Conservation (phyloP, 2,329 filamentous ascomycete genomes). For the Cladobotryum mycophilum region DNA sequence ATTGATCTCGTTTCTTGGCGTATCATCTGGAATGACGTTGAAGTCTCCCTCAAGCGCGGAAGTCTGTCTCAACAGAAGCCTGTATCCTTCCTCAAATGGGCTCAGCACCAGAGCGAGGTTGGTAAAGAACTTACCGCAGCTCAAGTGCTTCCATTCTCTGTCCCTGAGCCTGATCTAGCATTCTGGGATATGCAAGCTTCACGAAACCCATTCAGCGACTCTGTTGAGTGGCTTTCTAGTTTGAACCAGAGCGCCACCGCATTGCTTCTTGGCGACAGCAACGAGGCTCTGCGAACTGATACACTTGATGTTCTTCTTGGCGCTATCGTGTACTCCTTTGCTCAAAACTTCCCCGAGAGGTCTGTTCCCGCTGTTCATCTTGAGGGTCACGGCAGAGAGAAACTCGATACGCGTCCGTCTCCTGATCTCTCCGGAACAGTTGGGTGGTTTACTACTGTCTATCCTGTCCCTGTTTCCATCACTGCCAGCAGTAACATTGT, state of each 20-base stretch:
- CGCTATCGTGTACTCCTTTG: not conserved
- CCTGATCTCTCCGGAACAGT: not conserved
- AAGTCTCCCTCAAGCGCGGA: constrained; percentile 19
- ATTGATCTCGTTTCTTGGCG: constrained; percentile 44
- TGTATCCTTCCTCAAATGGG: too few relatives aligned
- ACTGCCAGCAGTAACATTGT: too few relatives aligned
- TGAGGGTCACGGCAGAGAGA: not conserved
- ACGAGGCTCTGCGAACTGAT: not conserved
- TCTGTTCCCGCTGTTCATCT: not conserved
- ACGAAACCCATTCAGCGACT: too few relatives aligned
- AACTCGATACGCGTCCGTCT: not conserved
- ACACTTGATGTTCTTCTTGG: not conserved
- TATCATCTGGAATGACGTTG: constrained; percentile 36
- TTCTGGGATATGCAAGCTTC: too few relatives aligned
- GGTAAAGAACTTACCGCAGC: too few relatives aligned
- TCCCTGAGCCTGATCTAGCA: too few relatives aligned
- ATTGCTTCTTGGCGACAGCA: not conserved
- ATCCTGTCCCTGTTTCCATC: not conserved
- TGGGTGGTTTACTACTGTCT: not conserved
- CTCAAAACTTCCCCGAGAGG: not conserved
- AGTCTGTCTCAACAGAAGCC: too few relatives aligned
- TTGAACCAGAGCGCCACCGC: not conserved
- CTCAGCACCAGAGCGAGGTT: too few relatives aligned
- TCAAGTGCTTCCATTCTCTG: too few relatives aligned
- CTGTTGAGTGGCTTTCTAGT: too few relatives aligned